These are phyloP conservation scores for Hymenoscyphus infarciens DNA, from an alignment of 2,329 filamentous ascomycete species.

Conservation along the genomic window DNA sequence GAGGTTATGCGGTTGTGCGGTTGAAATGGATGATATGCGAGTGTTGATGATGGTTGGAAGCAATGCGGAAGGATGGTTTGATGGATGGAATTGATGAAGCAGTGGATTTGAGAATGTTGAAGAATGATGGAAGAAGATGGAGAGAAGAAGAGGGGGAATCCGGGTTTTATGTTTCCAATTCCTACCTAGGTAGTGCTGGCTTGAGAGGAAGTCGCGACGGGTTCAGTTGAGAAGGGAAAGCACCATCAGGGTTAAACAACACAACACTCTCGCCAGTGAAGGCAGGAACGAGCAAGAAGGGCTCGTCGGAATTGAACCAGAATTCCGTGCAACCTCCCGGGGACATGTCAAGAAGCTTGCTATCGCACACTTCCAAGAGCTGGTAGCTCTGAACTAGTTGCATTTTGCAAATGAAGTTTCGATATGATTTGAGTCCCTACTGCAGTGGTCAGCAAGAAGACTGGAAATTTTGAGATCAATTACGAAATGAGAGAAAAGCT, in stretches of 20 bases:
- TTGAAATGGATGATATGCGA: conserved; percentile 6
- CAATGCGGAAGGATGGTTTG: neutral
- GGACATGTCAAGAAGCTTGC: too few species aligned
- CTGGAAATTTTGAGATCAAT: too few species aligned
- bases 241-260: neutral
- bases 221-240: neutral
- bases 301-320: neutral
- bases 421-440: neutral
- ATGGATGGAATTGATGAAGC: neutral
- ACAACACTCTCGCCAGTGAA: neutral
- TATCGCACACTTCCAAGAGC: too few species aligned
- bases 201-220: conserved; percentile 1
- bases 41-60: conserved; percentile 6
- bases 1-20: conserved; percentile 1
- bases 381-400: neutral
- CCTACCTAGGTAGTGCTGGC: neutral
- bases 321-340: too few species aligned
- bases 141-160: neutral
- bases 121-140: neutral
- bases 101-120: neutral
- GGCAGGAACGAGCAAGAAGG: neutral
- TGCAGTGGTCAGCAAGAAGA: neutral
- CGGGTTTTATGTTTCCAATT: neutral
- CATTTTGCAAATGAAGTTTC: neutral
- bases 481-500: too few species aligned